Conservation (phyloP, 2,329 filamentous ascomycete genomes). For the Alternaria angustiovoidea region DNA sequence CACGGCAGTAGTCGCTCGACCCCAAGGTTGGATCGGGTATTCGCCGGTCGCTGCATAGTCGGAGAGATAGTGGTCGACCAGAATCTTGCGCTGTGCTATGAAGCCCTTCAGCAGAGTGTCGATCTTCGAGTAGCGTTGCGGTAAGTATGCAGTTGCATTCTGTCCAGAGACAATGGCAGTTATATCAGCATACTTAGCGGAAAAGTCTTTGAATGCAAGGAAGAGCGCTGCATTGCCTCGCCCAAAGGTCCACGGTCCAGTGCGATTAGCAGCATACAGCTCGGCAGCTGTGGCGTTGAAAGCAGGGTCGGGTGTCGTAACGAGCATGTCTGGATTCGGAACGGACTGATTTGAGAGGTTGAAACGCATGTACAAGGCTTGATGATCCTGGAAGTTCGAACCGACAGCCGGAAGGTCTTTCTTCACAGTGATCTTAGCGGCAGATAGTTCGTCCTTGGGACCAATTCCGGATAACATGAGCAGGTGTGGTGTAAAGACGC, state of each 20-base stretch:
- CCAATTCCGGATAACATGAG: slow-evolving; percentile 70
- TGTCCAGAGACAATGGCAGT: slow-evolving; percentile 16
- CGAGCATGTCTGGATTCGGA: slow-evolving; percentile 15
- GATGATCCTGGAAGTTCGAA: slow-evolving; percentile 34
- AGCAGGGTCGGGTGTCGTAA: slow-evolving; percentile 25
- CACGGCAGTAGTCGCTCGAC: slow-evolving; percentile 12
- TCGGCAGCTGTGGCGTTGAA: slow-evolving; percentile 32
- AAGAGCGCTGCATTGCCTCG: slow-evolving; percentile 17
- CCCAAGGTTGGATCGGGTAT: slow-evolving; percentile 26
- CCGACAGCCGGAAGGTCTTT: slow-evolving; percentile 28
- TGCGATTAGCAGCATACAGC: slow-evolving; percentile 33
- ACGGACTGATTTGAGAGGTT: slow-evolving; percentile 9
- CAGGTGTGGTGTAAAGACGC: slow-evolving; percentile 66
- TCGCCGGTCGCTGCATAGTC: slow-evolving; percentile 36
- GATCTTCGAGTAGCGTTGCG: slow-evolving; percentile 14
- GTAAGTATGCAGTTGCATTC: slow-evolving; percentile 16
- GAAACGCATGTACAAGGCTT: slow-evolving; percentile 12
- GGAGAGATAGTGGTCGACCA: slow-evolving; percentile 8
- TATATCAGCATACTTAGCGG: slow-evolving; percentile 12
- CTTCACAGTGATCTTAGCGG: slow-evolving; percentile 13
- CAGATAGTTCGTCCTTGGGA: slow-evolving; percentile 7
- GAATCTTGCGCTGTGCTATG: slow-evolving; percentile 19
- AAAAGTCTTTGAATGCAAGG: slow-evolving; percentile 17
- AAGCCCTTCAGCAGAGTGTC: slow-evolving; percentile 19
- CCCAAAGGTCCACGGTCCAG: slow-evolving; percentile 29